Base-by-base conservation (phyloP, 768 basidiomycete genomes). In the Mycena maculata region DNA sequence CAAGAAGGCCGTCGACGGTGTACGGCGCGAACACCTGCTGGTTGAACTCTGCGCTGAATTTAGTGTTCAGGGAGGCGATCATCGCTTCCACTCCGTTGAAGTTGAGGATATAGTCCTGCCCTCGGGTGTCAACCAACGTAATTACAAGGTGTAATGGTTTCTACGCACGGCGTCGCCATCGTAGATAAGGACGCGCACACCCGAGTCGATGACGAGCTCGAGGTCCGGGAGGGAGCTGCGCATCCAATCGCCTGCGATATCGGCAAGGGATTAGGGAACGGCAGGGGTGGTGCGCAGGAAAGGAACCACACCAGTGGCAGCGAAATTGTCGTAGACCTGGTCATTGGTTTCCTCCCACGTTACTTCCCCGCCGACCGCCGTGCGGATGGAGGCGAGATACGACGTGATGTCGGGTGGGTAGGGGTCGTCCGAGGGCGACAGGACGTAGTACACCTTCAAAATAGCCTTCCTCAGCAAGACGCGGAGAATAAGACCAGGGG, bases 231-330 rank as follows among this genome's bases (percentile, higher is more conserved):
- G 63, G 2, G 81, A 81, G 63, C 80, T 84, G 48, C 80, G 76
- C 87, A 89, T 89, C 87, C 87, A 89, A 70, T 90, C 89, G 22
- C 83, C 84, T 83, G 45, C 18, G 15, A 47, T 18, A 60, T 18
- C 59, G 13, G 7, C 1, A 31, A 8, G 36, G 45, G 22, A 53
- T 23, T 31, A 15, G 28, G 16, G 23, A 36, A 36, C n/a, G 49
- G 23, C 28, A 45, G 23, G 28, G 38, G 27, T 28, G 30, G 28
- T 13, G n/a, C n/a, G n/a, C n/a, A n/a, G n/a, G n/a, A 1, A 30
- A 31, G 20, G 18, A 54, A 41, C 13, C 38, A 6, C n/a, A 75
- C 85, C 86, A 11, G 83, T 85, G 11, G 58, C 41, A 0, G 83
- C 81, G 62, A 88, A 88, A 61, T 86, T 85, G 30, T 59, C 55